Conservation (phyloP, 441 rosid genomes). For the Pelargonium myrrhifolium region DNA sequence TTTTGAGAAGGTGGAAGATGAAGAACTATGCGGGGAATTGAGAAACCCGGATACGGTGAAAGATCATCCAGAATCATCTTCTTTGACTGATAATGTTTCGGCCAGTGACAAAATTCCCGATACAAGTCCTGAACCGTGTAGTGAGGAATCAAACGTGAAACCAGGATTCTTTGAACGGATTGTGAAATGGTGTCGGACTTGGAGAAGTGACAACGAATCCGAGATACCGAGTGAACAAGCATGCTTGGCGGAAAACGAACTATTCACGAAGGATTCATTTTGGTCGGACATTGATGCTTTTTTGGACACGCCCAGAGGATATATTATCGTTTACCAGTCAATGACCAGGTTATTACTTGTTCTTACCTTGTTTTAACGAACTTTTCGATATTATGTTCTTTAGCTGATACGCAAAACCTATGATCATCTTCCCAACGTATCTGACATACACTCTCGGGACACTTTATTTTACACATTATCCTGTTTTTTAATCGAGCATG, state of each 20-base stretch:
- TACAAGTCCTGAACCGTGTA: slow-evolving; percentile 14
- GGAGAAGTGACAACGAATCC: slow-evolving; percentile 24
- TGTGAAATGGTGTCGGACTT: slow-evolving; percentile 30
- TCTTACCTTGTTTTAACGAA: slow-evolving; percentile 9
- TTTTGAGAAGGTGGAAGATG: slow-evolving; percentile 16
- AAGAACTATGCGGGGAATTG: slow-evolving; percentile 20
- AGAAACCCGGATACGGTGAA: slow-evolving; percentile 13
- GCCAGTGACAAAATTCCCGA: slow-evolving; percentile 19
- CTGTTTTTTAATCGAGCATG: too few relatives aligned
- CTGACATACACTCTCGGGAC: background rate
- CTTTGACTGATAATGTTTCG: slow-evolving; percentile 20
- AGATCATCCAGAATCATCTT: slow-evolving; percentile 10
- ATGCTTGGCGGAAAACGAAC: slow-evolving; percentile 22
- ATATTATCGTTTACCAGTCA: slow-evolving; percentile 37
- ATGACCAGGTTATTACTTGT: slow-evolving; percentile 50
- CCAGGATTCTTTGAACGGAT: slow-evolving; percentile 30
- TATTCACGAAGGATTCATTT: slow-evolving; percentile 38
- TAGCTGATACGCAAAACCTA: background rate
- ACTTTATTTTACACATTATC: background rate
- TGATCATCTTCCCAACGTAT: background rate
- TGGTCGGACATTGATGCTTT: slow-evolving; percentile 59
- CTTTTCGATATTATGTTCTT: background rate
- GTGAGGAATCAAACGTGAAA: slow-evolving; percentile 18
- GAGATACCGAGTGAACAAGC: slow-evolving; percentile 25
- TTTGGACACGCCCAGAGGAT: slow-evolving; percentile 44